phyloP scores from a whole-genome alignment of 495 filamentous ascomycete species.

The Neurospora tetraspora region DNA sequence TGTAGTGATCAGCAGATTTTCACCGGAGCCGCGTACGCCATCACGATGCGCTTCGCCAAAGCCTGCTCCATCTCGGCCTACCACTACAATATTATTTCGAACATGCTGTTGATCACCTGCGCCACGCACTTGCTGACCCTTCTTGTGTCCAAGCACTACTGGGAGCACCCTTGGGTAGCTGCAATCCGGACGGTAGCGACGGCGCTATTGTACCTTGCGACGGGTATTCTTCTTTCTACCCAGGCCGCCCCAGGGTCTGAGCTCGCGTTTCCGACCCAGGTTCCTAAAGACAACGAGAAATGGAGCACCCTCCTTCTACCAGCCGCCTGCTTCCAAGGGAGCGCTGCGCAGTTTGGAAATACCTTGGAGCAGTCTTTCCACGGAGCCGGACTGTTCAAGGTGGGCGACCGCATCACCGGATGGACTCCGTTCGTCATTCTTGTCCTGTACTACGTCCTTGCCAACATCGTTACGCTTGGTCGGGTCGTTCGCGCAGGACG shows the following conservation, averaged over 20 bases:
- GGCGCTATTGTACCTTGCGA: constrained; percentile 14
- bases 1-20: constrained; percentile 33
- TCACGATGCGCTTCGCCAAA: constrained; percentile 24
- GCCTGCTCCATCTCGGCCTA: constrained; percentile 32
- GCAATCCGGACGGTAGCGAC: constrained; percentile 16
- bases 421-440: constrained; percentile 21
- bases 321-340: constrained; percentile 21
- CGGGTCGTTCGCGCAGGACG: constrained; percentile 15
- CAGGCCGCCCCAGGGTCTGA: constrained; percentile 5
- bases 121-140: constrained; percentile 29
- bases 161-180: constrained; percentile 19
- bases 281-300: constrained; percentile 9
- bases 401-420: constrained; percentile 17
- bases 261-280: constrained; percentile 13
- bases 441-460: constrained; percentile 16
- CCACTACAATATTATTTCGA: constrained; percentile 30
- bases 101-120: constrained; percentile 30
- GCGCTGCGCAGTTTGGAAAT: constrained; percentile 1
- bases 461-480: constrained; percentile 15
- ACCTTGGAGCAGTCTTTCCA: constrained; percentile 6
- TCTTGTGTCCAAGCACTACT: constrained; percentile 25
- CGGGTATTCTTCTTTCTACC: constrained; percentile 22
- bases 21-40: constrained; percentile 26
- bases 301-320: constrained; percentile 18
- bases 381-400: constrained; percentile 3